These are phyloP conservation scores for Trametes versicolor DNA, from an alignment of 1,284 basidiomycete genomes.

Conservation along the genomic window DNA sequence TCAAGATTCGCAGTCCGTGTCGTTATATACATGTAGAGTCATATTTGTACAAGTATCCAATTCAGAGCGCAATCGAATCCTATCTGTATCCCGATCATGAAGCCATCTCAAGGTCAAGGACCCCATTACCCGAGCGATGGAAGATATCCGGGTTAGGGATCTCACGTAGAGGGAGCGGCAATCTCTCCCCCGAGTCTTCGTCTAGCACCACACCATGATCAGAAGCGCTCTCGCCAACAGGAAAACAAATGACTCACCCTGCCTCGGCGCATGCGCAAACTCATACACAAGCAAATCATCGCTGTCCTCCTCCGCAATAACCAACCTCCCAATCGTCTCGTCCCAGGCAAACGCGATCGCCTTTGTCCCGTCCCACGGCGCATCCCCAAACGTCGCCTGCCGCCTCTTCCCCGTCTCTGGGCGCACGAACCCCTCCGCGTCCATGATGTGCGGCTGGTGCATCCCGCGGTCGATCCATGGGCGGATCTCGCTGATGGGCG, in stretches of 20 bases:
- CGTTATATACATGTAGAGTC: background rate
- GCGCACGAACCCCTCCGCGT: background rate
- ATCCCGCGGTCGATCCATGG: slow-evolving; percentile 27
- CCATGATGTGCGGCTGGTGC: background rate
- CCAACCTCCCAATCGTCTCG: slow-evolving; percentile 53
- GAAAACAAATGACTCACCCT: slow-evolving; percentile 12
- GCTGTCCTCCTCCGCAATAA: slow-evolving; percentile 44
- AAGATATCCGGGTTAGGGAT: slow-evolving; percentile 14
- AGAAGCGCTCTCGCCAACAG: background rate
- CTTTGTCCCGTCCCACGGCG: slow-evolving; percentile 5
- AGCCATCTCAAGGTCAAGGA: background rate
- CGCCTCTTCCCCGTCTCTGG: background rate
- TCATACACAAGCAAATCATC: slow-evolving; percentile 48
- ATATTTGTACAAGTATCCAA: background rate
- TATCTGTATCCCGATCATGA: background rate
- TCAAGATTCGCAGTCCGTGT: background rate
- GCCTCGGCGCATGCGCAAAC: slow-evolving; percentile 47
- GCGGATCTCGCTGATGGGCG: slow-evolving; percentile 21
- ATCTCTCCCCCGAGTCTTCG: background rate
- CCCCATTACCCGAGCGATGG: background rate
- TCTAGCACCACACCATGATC: background rate
- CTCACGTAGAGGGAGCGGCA: slow-evolving; percentile 2
- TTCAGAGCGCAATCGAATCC: background rate
- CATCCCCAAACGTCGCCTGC: slow-evolving; percentile 16
- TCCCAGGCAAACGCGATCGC: slow-evolving; percentile 51